phyloP scores from a whole-genome alignment of 148 eudicot genomes.

The Dianthus caryophyllus region DNA sequence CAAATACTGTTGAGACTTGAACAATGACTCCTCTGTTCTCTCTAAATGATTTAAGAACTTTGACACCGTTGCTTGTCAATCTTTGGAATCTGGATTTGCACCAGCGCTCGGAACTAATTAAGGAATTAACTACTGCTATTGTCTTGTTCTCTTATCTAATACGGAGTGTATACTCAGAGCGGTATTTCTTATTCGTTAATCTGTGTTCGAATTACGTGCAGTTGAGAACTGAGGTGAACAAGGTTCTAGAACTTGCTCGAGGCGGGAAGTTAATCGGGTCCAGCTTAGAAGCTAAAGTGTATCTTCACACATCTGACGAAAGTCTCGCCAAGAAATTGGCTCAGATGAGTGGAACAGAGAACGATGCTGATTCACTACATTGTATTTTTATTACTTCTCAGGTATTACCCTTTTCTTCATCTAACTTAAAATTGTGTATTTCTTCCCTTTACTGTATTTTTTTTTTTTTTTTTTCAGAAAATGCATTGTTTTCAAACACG shows the following conservation, averaged over 20 bases:
- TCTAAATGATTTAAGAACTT: too few relatives aligned
- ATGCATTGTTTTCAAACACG: too few relatives aligned
- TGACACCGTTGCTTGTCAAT: not conserved
- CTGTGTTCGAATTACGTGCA: slow-evolving; percentile 22
- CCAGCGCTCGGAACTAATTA: too few relatives aligned
- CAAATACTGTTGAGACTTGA: too few relatives aligned
- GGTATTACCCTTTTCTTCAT: slow-evolving; percentile 35
- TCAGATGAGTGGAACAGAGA: slow-evolving; percentile 54
- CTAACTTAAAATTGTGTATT: not conserved
- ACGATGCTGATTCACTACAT: slow-evolving; percentile 71
- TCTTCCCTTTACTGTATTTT: too few relatives aligned
- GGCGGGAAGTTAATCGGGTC: slow-evolving; percentile 81
- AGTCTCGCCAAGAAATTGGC: slow-evolving; percentile 46
- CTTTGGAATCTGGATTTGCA: not conserved
- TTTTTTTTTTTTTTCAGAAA: too few relatives aligned
- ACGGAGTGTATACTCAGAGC: too few relatives aligned
- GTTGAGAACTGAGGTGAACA: slow-evolving; percentile 97
- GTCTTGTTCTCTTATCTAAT: not conserved
- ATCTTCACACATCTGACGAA: slow-evolving; percentile 59
- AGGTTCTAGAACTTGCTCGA: slow-evolving; percentile 83
- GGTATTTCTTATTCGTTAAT: not conserved
- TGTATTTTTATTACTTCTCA: slow-evolving; percentile 93
- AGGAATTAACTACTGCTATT: not conserved
- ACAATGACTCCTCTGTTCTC: too few relatives aligned
- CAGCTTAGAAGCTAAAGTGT: slow-evolving; percentile 92